Conservation (phyloP, 352 stramenopile genomes). For the Globisporangium spinosum region DNA sequence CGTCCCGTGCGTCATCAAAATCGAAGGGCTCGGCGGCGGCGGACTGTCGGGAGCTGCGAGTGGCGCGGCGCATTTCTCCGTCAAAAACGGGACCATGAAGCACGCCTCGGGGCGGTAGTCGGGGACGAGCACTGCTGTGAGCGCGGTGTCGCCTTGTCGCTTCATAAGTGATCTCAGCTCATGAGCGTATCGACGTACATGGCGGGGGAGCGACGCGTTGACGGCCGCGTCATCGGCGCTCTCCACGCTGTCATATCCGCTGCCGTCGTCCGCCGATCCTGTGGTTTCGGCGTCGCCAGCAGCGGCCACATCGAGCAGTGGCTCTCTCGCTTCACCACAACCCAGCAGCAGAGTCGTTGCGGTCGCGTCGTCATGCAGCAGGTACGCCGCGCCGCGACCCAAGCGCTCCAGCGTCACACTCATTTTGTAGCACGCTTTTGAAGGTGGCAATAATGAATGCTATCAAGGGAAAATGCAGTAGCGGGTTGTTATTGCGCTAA, state of each 20-base stretch:
- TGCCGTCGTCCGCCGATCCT: constrained; percentile 38
- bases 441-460: background rate
- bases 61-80: constrained; percentile 47
- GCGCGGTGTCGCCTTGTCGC: constrained; percentile 30
- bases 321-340: constrained; percentile 44
- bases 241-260: constrained; percentile 26
- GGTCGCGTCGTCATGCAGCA: constrained; percentile 57
- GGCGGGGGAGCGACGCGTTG: constrained; percentile 9
- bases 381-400: constrained; percentile 59
- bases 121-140: constrained; percentile 57
- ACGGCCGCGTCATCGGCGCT: constrained; percentile 23
- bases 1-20: constrained; percentile 79
- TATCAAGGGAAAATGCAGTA: too few relatives aligned
- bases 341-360: constrained; percentile 50
- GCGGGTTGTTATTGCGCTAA: too few relatives aligned
- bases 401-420: constrained; percentile 63
- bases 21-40: constrained; percentile 22
- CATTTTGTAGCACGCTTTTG: constrained; percentile 27
- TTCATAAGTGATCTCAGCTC: constrained; percentile 54
- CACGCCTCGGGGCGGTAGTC: constrained; percentile 67
- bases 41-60: constrained; percentile 16
- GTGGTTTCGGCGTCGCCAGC: constrained; percentile 15
- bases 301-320: background rate
- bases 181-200: constrained; percentile 42
- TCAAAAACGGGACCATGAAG: constrained; percentile 73